A percentile compares a stretch with the other conserved stretches of the same genome.
phyloP scores from a whole-genome alignment of 805 yeast species.

The Saturnispora sanitii region DNA sequence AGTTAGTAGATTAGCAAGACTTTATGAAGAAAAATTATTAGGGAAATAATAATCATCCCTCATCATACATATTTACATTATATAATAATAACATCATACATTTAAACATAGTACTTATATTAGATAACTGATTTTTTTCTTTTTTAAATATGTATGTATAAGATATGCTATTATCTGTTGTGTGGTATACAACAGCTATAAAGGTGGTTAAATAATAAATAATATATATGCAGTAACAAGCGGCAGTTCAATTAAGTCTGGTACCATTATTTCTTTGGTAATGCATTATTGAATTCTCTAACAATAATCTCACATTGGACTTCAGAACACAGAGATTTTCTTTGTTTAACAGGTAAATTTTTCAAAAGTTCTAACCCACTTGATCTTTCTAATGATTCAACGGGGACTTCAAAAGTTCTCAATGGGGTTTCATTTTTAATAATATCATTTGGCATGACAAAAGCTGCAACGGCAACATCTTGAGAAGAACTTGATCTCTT shows the following conservation, averaged over 20 bases:
- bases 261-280: slow-evolving; percentile 17
- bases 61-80: too few relatives aligned
- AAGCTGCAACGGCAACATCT: slow-evolving; percentile 73
- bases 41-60: slow-evolving; percentile 7
- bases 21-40: slow-evolving; percentile 38
- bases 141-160: slow-evolving; percentile 1
- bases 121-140: neutral
- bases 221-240: slow-evolving; percentile 1
- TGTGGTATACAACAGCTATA: too few relatives aligned
- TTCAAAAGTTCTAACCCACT: slow-evolving; percentile 77
- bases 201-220: neutral
- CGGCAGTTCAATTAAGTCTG: neutral
- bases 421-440: slow-evolving; percentile 67
- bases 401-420: slow-evolving; percentile 72
- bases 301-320: slow-evolving; percentile 71
- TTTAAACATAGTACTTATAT: too few relatives aligned
- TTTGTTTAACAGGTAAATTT: slow-evolving; percentile 46
- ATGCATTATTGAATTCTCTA: slow-evolving; percentile 58
- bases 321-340: slow-evolving; percentile 67
- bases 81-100: too few relatives aligned
- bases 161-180: too few relatives aligned
- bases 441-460: slow-evolving; percentile 82
- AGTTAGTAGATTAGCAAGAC: slow-evolving; percentile 40
- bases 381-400: slow-evolving; percentile 80
- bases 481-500: slow-evolving; percentile 28